Percentiles rank a stretch among this genome's conserved stretches.
Evolutionary conservation across 2,329 filamentous ascomycete species (phyloP).

Genomic region (Ramularia collo-cygni): DNA sequence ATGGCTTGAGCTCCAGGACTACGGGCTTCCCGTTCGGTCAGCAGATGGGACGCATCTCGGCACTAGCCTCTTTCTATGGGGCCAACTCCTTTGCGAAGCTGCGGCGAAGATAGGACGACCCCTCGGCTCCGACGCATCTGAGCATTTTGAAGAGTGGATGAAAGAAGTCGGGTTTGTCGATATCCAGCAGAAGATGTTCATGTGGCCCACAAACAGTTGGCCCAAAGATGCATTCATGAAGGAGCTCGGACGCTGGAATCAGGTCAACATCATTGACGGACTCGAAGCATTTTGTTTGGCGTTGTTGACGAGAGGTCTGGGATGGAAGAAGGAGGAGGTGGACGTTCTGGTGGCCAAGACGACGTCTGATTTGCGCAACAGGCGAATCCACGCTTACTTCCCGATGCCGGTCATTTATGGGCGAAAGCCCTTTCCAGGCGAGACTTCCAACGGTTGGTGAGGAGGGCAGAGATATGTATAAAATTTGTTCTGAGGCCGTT

Average conservation of each 20-base stretch:
- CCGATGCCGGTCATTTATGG: constrained; percentile 33
- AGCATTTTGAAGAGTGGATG: constrained; percentile 34
- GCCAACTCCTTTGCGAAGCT: constrained; percentile 32
- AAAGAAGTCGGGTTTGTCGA: constrained; percentile 38
- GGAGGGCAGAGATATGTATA: too few relatives aligned
- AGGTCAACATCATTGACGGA: constrained; percentile 36
- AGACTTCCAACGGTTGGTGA: too few relatives aligned
- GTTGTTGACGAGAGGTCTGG: constrained; percentile 35
- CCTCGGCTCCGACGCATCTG: constrained; percentile 33
- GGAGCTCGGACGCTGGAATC: constrained; percentile 42
- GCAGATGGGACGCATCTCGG: constrained; percentile 31
- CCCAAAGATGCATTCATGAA: constrained; percentile 44
- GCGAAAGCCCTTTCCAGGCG: constrained; percentile 25
- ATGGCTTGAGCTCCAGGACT: constrained; percentile 47
- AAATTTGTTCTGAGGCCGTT: too few relatives aligned
- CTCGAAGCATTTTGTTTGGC: constrained; percentile 39
- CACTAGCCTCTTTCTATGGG: constrained; percentile 30
- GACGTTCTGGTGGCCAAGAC: constrained; percentile 36
- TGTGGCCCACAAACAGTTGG: constrained; percentile 41
- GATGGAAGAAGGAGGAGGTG: constrained; percentile 39
- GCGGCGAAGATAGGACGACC: constrained; percentile 37
- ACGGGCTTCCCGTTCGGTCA: constrained; percentile 35
- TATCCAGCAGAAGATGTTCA: constrained; percentile 33
- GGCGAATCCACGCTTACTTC: constrained; percentile 33
- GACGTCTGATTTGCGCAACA: constrained; percentile 28